Percentiles rank a stretch among this genome's conserved stretches.
Conservation (phyloP, 1,284 basidiomycete species). For the Clitocybe nebularis region DNA sequence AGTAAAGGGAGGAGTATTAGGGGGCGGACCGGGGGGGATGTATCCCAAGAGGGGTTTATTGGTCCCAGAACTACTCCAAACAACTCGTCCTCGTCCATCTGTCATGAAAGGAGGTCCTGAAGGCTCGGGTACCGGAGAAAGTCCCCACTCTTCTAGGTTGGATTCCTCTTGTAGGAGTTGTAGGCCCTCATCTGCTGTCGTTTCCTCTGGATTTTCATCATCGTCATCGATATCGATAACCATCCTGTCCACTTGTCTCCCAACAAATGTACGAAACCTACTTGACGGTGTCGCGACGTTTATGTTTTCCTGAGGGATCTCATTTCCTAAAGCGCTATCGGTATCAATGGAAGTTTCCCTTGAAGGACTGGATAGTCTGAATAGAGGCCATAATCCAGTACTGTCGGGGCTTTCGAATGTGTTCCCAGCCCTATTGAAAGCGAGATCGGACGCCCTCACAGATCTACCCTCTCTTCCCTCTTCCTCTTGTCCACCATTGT, state of each 20-base stretch:
- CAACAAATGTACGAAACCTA: constrained; percentile 13
- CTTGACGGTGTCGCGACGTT: neutral
- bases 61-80: constrained; percentile 43
- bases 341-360: neutral
- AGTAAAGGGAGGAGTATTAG: constrained; percentile 3
- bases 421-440: neutral
- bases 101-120: constrained; percentile 55
- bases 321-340: no score
- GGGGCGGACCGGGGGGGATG: constrained; percentile 1
- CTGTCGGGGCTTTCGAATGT: neutral
- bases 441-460: constrained; percentile 8
- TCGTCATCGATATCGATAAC: constrained; percentile 1
- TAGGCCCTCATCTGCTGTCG: no score
- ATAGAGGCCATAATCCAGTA: constrained; percentile 1
- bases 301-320: no score
- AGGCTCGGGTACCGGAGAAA: no score
- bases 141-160: no score
- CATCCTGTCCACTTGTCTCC: constrained; percentile 5
- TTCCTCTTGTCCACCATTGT: constrained; percentile 17
- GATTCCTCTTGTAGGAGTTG: no score
- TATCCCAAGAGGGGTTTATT: constrained; percentile 19
- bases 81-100: constrained; percentile 49
- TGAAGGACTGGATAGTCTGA: neutral
- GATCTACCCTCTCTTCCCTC: neutral
- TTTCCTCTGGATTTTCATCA: no score